Evolutionary conservation across 176 grass and related monocot species (phyloP), one percentile per base, ranked within the genome.

Genomic region (Lolium multiflorum): DNA sequence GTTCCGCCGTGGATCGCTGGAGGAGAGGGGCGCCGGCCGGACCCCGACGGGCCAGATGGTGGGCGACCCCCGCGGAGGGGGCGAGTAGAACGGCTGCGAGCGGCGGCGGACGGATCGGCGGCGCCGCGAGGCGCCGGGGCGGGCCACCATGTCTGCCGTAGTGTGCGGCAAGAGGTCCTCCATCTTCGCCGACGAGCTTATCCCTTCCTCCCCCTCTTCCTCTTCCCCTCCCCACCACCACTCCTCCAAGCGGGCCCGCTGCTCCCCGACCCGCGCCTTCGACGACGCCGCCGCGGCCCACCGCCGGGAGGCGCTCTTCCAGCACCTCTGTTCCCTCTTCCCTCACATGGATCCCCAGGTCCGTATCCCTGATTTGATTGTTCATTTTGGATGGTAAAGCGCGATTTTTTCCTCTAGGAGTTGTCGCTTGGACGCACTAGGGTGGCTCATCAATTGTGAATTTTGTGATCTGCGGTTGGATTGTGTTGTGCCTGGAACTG

Each of bases 81-180:
- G 18, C 86, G 81, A 65, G 79, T 76, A 76, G 24, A 3, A 76
- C 73, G 48, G 48, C 73, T 76, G 3, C 73, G 24, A 76, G 7
- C 73, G 24, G 73, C 79, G 70, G 60, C 79, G 59, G 70, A 87
- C 80, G 84, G 84, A 90, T 83, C 65, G 80, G 80, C 66, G 80
- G 47, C 56, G 80, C 65, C 14, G 74, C 44, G 74, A 76, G 91
- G 78, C 81, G 64, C 60, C 49, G 70, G 79, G 79, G 54, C 54
- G 17, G 88, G 84, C 84, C 90, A 94, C 91, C 95, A 97, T 97
- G 95, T 94, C 95, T 94, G 92, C 92, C 74, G 87, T 92, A 97
- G 95, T 97, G 73, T 97, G 92, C 64, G 95, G 95, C 77, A 97
- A 97, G 95, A 97, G 92, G 91, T 97, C 94, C 87, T 97, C 94